A percentile compares a stretch with the other conserved stretches of the same genome.
Conservation (phyloP, 208 protist genomes). For the Leishmania tarentolae region DNA sequence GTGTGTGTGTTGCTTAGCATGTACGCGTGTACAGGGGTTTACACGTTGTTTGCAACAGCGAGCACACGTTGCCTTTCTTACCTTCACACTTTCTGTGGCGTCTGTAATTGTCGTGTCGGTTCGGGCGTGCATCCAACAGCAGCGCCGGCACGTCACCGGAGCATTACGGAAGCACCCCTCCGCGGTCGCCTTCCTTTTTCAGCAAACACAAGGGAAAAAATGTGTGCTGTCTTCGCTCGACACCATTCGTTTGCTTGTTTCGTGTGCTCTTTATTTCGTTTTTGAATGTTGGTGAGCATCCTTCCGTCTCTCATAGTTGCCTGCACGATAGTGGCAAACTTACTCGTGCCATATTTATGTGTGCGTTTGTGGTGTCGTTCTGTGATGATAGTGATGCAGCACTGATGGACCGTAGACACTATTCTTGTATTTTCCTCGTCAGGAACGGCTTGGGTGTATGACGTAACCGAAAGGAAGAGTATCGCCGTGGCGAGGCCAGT, state of each 20-base stretch:
- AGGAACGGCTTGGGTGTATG: not conserved
- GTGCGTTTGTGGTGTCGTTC: too few species aligned
- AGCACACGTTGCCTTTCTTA: not conserved
- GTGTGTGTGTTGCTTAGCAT: not conserved
- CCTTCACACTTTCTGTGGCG: not conserved
- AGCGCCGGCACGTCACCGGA: too few species aligned
- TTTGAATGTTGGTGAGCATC: too few species aligned
- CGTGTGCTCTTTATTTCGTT: too few species aligned
- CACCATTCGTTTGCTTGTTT: not conserved
- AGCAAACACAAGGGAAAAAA: not conserved
- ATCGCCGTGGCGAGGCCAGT: not conserved
- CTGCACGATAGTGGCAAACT: not conserved
- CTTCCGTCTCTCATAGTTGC: not conserved
- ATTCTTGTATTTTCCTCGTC: not conserved
- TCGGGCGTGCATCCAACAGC: too few species aligned
- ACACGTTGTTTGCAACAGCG: not conserved
- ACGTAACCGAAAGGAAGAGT: not conserved
- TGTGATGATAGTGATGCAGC: too few species aligned
- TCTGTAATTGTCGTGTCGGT: not conserved
- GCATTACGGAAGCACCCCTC: not conserved
- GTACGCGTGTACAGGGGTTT: not conserved
- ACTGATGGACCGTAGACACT: too few species aligned
- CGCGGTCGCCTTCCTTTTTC: not conserved
- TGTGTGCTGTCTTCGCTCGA: not conserved
- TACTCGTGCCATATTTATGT: too few species aligned